Conservation (phyloP, 2,329 filamentous ascomycete genomes). For the Davidsoniella virescens region DNA sequence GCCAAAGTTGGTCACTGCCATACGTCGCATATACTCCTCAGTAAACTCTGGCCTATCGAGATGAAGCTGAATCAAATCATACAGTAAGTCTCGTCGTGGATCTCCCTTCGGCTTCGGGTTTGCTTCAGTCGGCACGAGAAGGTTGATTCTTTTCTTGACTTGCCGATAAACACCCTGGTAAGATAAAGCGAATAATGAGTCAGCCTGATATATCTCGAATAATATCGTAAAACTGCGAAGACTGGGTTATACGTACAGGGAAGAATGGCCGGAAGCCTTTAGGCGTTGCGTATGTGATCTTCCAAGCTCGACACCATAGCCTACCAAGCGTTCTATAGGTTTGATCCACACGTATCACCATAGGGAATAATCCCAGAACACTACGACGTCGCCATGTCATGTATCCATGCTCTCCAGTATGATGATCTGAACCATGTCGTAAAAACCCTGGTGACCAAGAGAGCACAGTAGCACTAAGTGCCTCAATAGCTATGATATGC, state of each 20-base stretch:
- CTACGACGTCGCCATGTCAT: constrained; percentile 36
- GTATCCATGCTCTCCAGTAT: constrained; percentile 32
- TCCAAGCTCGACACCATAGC: constrained; percentile 28
- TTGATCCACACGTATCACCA: constrained; percentile 22
- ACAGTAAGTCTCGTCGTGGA: constrained; percentile 25
- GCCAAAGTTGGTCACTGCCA: constrained; percentile 39
- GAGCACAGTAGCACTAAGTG: constrained; percentile 31
- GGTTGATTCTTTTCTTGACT: constrained; percentile 12
- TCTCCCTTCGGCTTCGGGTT: constrained; percentile 19
- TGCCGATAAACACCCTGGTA: constrained; percentile 13
- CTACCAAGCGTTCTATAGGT: constrained; percentile 23
- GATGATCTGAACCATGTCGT: constrained; percentile 27
- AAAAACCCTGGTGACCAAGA: constrained; percentile 36
- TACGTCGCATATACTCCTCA: constrained; percentile 31
- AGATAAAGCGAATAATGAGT: neutral
- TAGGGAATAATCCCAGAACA: constrained; percentile 35
- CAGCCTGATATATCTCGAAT: neutral
- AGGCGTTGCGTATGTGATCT: constrained; percentile 28
- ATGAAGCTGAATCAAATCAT: constrained; percentile 31
- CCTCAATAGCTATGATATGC: constrained; percentile 38
- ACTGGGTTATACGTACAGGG: constrained; percentile 22
- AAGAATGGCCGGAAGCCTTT: constrained; percentile 32
- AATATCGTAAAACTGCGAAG: neutral
- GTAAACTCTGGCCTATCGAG: constrained; percentile 29
- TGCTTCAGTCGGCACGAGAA: constrained; percentile 8